A percentile compares a stretch with the other conserved stretches of the same genome.
Conservation (phyloP, 345 rosid genomes). For the Moricandia arvensis region DNA sequence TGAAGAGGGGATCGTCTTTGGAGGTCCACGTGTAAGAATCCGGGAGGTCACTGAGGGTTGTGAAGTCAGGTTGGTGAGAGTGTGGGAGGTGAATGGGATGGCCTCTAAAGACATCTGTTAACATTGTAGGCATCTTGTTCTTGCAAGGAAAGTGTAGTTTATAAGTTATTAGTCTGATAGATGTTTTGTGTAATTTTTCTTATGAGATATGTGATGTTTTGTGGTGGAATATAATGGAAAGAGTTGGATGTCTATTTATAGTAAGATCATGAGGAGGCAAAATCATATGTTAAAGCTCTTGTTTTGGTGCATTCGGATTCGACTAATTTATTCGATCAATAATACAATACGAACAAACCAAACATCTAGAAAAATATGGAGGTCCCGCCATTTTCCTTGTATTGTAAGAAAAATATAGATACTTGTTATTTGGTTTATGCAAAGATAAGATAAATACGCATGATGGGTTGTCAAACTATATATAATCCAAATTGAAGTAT, state of each 20-base stretch:
- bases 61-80: constrained; percentile 57
- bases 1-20: constrained; percentile 27
- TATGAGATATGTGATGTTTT: constrained; percentile 10
- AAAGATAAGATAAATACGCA: constrained; percentile 27
- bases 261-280: constrained; percentile 31
- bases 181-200: constrained; percentile 4
- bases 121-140: constrained; percentile 37
- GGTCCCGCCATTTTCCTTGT: constrained; percentile 41
- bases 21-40: constrained; percentile 56
- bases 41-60: constrained; percentile 45
- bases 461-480: constrained; percentile 19
- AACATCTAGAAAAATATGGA: constrained; percentile 35
- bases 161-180: background rate
- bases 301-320: constrained; percentile 22
- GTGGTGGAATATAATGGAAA: constrained; percentile 14
- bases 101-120: constrained; percentile 52
- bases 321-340: constrained; percentile 32
- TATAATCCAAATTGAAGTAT: constrained; percentile 1
- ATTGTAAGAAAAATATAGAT: constrained; percentile 1
- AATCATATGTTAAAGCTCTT: constrained; percentile 17
- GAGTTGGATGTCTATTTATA: constrained; percentile 33
- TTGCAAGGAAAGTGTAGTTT: background rate
- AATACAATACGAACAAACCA: constrained; percentile 35
- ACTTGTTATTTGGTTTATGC: background rate
- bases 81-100: constrained; percentile 50